Base-by-base conservation (phyloP, 1,284 basidiomycete species). In the Exsudoporus floridanus region DNA sequence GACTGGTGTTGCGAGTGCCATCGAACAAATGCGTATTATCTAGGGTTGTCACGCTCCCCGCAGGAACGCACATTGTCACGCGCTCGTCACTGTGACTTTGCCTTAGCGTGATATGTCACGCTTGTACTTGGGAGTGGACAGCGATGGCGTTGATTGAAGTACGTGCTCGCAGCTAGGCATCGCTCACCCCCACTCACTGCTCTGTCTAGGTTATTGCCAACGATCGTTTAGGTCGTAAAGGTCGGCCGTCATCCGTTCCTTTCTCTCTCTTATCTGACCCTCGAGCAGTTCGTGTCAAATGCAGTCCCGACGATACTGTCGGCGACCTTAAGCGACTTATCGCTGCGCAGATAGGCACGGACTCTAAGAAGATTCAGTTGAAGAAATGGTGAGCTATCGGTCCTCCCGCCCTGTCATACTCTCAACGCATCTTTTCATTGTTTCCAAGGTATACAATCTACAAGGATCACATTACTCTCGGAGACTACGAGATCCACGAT, bases 251-350 rank as follows among this genome's bases (percentile, higher is more conserved):
- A 23, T 41, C 34, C 34, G 10, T 30, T 27, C 21, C 13, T 36
- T 37, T 28, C 1, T n/a, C 3, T 45, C 46, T 14, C 19, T 38
- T n/a, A 18, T 53, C 53, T 51, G 49, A 55, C 19, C 30, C 25
- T 37, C 25, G 28, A 30, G 0, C 61, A 94, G 92, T 96, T 47
- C 89, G 91, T 59, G 91, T 96, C 65, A 96, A 97, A 74, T 93
- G 90, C 74, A 89, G 90, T 63, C 86, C 93, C 5, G 89, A 98
- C 14, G 96, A 99, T 70, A 99, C 96, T 0, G 92, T 99, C 25
- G 95, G 95, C 30, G 95, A 98, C 70, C 77, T 98, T 55, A 99
- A 99, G 79, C 91, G 91, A 73, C 86, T 98, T 53, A 98, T 99
- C 60, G 94, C 90, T 2, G 95, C 94, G 4, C 96, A 99, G 73